phyloP scores from a whole-genome alignment of 306 rosid species.

The Macrotyloma uniflorum region DNA sequence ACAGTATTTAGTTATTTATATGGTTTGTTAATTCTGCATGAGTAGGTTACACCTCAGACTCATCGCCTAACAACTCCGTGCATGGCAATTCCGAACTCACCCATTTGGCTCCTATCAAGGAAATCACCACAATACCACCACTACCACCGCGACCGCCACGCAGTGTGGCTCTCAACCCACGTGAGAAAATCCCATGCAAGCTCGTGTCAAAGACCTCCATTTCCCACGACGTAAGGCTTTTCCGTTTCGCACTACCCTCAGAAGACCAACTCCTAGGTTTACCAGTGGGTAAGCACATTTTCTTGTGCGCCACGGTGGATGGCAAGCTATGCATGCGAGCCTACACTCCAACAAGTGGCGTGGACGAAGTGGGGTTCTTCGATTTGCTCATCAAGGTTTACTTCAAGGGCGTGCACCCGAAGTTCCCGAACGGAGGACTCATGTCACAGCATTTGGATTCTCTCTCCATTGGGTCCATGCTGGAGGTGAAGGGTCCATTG shows the following conservation, averaged over 20 bases:
- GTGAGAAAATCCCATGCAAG: conserved; percentile 68
- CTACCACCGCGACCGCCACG: neutral
- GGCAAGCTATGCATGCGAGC: conserved; percentile 85
- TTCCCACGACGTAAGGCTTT: conserved; percentile 70
- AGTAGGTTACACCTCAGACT: conserved; percentile 41
- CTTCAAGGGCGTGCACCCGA: conserved; percentile 70
- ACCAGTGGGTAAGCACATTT: conserved; percentile 82
- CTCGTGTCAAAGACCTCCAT: conserved; percentile 56
- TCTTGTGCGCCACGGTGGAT: conserved; percentile 60
- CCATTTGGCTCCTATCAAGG: conserved; percentile 60
- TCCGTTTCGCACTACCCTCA: conserved; percentile 62
- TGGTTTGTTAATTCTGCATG: neutral
- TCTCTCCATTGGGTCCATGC: conserved; percentile 43
- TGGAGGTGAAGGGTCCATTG: conserved; percentile 82
- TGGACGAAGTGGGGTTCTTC: conserved; percentile 66
- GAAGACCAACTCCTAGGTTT: conserved; percentile 68
- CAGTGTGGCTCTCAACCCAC: conserved; percentile 59
- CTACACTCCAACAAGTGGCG: conserved; percentile 71
- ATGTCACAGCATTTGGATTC: conserved; percentile 79
- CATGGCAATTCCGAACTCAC: conserved; percentile 55
- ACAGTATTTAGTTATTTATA: neutral
- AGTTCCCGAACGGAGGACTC: conserved; percentile 77
- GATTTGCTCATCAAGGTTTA: conserved; percentile 77
- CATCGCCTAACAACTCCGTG: conserved; percentile 66
- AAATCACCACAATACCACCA: conserved; percentile 8